These are phyloP conservation scores for Azolla pinnata DNA, from an alignment of 75 land plant genomes.

Conservation along the genomic window DNA sequence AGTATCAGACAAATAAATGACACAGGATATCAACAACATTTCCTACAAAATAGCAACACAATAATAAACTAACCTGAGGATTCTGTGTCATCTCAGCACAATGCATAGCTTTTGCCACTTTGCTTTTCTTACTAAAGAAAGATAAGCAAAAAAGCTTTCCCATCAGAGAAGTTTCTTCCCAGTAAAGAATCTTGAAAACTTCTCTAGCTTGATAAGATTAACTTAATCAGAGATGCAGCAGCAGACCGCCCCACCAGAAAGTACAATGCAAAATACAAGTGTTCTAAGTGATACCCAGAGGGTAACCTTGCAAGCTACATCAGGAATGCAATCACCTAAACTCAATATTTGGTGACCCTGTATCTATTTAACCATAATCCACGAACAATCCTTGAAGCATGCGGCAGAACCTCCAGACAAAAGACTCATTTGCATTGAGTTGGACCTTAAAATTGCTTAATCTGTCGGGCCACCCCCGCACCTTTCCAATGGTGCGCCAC, in stretches of 20 bases:
- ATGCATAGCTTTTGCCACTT: neutral
- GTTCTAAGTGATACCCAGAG: neutral
- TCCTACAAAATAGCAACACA: neutral
- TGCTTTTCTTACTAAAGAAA: neutral
- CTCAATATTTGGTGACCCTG: neutral
- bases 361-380: neutral
- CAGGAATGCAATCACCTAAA: too few species aligned
- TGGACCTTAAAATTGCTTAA: neutral
- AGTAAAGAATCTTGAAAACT: neutral
- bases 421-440: neutral
- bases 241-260: neutral
- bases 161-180: neutral
- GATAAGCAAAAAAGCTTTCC: slow-evolving; percentile 2
- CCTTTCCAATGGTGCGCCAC: slow-evolving; percentile 4
- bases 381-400: neutral
- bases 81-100: neutral
- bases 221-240: too few species aligned
- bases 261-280: neutral
- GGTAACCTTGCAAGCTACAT: neutral
- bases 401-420: slow-evolving; percentile 6
- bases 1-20: too few species aligned
- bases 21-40: too few species aligned
- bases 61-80: neutral
- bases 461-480: slow-evolving; percentile 6
- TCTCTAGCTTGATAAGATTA: too few species aligned